Percentiles rank a stretch among this genome's conserved stretches.
Conservation (phyloP, 805 yeast species). For the Zygosaccharomyces siamensis region DNA sequence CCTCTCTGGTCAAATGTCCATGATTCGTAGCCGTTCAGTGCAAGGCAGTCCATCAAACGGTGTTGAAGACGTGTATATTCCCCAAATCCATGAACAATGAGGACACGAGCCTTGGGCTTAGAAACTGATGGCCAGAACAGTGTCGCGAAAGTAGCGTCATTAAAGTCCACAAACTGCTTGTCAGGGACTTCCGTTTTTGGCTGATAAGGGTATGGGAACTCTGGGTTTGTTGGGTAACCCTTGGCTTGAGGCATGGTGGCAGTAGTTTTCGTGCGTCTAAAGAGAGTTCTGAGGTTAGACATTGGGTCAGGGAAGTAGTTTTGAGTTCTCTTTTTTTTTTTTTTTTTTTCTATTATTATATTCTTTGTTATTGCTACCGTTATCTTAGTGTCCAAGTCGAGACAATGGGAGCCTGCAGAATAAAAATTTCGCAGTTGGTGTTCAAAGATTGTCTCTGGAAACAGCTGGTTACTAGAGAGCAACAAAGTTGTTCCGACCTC, state of each 20-base stretch:
- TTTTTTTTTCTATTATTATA: no score
- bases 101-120: constrained; percentile 41
- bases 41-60: constrained; percentile 50
- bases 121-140: constrained; percentile 25
- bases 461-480: no score
- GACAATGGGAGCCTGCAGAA: no score
- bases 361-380: no score
- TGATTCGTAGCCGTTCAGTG: constrained; percentile 53
- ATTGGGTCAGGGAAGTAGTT: not conserved
- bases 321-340: no score
- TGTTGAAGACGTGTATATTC: constrained; percentile 50
- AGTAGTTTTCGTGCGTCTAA: not conserved
- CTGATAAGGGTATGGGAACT: constrained; percentile 24
- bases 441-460: no score
- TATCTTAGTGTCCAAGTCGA: no score
- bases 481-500: no score
- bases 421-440: no score
- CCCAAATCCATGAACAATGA: constrained; percentile 68
- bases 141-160: constrained; percentile 30
- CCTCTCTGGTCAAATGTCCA: constrained; percentile 75
- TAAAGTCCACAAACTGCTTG: constrained; percentile 23
- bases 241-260: not conserved
- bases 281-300: not conserved
- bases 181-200: constrained; percentile 21
- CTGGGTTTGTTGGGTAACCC: not conserved